A percentile compares a stretch with the other conserved stretches of the same genome.
Evolutionary conservation across 2,329 filamentous ascomycete species (phyloP).

Genomic region (Zymoseptoria pseudotritici): DNA sequence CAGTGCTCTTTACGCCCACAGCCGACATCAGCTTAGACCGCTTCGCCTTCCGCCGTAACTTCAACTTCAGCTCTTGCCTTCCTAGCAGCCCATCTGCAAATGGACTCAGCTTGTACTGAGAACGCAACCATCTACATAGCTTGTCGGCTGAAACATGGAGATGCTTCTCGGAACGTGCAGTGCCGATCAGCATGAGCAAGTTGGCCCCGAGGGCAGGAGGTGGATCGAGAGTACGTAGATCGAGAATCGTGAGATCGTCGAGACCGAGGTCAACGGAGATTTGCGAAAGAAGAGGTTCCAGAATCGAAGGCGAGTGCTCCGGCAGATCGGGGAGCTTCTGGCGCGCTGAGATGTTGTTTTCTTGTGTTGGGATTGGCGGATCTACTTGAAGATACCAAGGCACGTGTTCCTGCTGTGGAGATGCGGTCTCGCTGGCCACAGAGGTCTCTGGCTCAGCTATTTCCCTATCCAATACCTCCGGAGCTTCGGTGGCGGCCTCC

Average conservation of each 20-base stretch:
- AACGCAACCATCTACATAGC: slow-evolving; percentile 78
- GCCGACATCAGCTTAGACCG: slow-evolving; percentile 73
- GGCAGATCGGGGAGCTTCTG: slow-evolving; percentile 60
- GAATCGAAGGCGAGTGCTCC: slow-evolving; percentile 59
- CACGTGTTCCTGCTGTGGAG: slow-evolving; percentile 22
- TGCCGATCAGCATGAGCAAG: slow-evolving; percentile 86
- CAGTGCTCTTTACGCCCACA: slow-evolving; percentile 51
- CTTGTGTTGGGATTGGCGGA: slow-evolving; percentile 30
- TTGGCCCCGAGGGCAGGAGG: slow-evolving; percentile 81
- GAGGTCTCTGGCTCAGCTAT: background rate
- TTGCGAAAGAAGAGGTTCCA: slow-evolving; percentile 67
- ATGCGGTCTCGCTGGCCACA: slow-evolving; percentile 3
- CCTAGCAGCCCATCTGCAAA: slow-evolving; percentile 83
- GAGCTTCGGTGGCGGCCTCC: slow-evolving; percentile 1
- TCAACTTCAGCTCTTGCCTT: slow-evolving; percentile 83
- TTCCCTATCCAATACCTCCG: background rate
- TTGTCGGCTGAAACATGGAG: slow-evolving; percentile 84
- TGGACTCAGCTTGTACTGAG: slow-evolving; percentile 62
- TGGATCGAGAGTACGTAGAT: slow-evolving; percentile 76
- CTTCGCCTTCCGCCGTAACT: slow-evolving; percentile 70
- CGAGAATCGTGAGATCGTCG: slow-evolving; percentile 71
- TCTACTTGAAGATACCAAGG: slow-evolving; percentile 87
- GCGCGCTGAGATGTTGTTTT: slow-evolving; percentile 41
- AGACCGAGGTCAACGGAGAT: slow-evolving; percentile 79
- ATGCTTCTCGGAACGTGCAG: slow-evolving; percentile 86